Evolutionary conservation across 768 basidiomycete genomes (phyloP).

Genomic region (Coprinopsis cinerea): DNA sequence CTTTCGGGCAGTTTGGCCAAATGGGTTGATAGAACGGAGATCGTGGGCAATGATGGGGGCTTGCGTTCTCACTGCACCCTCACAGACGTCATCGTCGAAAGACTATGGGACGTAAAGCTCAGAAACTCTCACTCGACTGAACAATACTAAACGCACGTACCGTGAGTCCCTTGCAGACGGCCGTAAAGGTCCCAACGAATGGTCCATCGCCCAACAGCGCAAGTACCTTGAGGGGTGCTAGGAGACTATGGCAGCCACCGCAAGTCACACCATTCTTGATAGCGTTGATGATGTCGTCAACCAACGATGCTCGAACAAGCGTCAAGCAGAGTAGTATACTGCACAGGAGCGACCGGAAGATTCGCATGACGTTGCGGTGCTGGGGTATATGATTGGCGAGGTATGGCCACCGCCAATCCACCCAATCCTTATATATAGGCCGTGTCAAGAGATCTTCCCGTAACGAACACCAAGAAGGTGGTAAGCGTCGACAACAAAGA

Average conservation of each 20-base stretch:
- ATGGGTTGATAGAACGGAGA: constrained; percentile 41
- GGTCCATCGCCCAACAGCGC: constrained; percentile 43
- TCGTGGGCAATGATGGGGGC: constrained; percentile 55
- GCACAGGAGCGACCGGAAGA: too few relatives aligned
- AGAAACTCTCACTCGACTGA: too few relatives aligned
- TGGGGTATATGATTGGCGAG: too few relatives aligned
- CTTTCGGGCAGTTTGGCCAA: constrained; percentile 44
- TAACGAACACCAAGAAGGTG: too few relatives aligned
- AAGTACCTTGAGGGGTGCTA: constrained; percentile 41
- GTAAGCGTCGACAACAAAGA: too few relatives aligned
- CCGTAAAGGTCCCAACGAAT: constrained; percentile 37
- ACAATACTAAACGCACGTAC: constrained; percentile 27
- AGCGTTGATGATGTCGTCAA: constrained; percentile 37
- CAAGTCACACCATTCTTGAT: constrained; percentile 44
- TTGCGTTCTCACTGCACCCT: constrained; percentile 42
- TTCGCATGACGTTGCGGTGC: too few relatives aligned
- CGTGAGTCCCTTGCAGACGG: constrained; percentile 39
- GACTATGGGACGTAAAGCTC: constrained; percentile 25
- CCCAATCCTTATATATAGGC: too few relatives aligned
- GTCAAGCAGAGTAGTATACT: not conserved
- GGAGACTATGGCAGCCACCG: constrained; percentile 44
- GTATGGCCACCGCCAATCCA: too few relatives aligned
- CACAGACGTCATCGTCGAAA: constrained; percentile 54
- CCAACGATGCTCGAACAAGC: constrained; percentile 22
- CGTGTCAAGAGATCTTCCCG: too few relatives aligned